Evolutionary conservation across 2,329 filamentous ascomycete species (phyloP).

Genomic region (Penicillium janthinellum): DNA sequence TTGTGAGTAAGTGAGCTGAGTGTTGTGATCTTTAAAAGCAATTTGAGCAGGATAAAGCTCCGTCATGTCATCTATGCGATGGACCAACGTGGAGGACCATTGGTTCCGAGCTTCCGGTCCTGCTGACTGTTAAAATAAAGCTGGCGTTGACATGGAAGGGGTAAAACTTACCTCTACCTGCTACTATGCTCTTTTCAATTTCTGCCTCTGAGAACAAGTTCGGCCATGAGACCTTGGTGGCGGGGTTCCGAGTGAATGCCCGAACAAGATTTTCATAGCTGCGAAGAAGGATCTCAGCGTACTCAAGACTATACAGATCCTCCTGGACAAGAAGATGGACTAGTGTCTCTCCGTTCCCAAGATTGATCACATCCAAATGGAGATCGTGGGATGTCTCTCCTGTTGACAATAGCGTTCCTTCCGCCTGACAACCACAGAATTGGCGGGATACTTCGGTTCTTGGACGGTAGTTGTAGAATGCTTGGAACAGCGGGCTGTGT

Average conservation of each 20-base stretch:
- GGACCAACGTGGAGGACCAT: slow-evolving; percentile 40
- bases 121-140: not conserved
- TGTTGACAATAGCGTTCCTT: slow-evolving; percentile 16
- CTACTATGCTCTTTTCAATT: slow-evolving; percentile 16
- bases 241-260: slow-evolving; percentile 22
- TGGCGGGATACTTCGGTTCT: slow-evolving; percentile 32
- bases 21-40: slow-evolving; percentile 33
- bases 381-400: slow-evolving; percentile 37
- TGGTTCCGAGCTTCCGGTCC: slow-evolving; percentile 25
- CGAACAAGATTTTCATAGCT: slow-evolving; percentile 21
- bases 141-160: not conserved
- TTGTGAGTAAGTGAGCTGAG: slow-evolving; percentile 40
- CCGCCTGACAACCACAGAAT: slow-evolving; percentile 19
- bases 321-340: slow-evolving; percentile 35
- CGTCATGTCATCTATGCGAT: slow-evolving; percentile 42
- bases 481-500: slow-evolving; percentile 55
- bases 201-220: slow-evolving; percentile 14
- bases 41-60: slow-evolving; percentile 15
- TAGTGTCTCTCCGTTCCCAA: slow-evolving; percentile 17
- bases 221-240: slow-evolving; percentile 23
- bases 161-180: slow-evolving; percentile 20
- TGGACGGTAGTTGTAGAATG: slow-evolving; percentile 51
- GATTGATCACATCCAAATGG: slow-evolving; percentile 44
- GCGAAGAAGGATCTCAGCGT: slow-evolving; percentile 25
- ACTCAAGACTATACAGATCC: slow-evolving; percentile 32